phyloP scores from a whole-genome alignment of 202 grass and related monocot genomes.

The Elaeis oleifera region DNA sequence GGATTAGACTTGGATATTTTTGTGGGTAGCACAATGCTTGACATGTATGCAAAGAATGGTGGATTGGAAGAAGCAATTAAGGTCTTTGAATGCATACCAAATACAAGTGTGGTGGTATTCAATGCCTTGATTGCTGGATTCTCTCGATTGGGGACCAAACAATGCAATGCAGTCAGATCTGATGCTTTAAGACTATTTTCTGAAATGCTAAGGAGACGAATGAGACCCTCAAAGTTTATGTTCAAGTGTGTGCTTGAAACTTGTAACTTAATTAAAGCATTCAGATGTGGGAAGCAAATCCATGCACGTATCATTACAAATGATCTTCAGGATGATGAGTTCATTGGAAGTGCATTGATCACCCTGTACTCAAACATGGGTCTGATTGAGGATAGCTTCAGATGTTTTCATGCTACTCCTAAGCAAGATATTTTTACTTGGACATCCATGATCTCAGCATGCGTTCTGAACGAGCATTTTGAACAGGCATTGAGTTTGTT shows the following conservation, averaged over 20 bases:
- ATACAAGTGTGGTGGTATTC: slow-evolving; percentile 53
- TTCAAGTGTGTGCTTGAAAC: slow-evolving; percentile 65
- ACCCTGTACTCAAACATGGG: slow-evolving; percentile 46
- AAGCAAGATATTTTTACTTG: slow-evolving; percentile 45
- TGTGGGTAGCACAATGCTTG: slow-evolving; percentile 60
- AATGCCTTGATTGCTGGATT: slow-evolving; percentile 83
- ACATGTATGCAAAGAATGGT: slow-evolving; percentile 71
- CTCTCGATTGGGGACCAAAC: slow-evolving; percentile 53
- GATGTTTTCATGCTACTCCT: slow-evolving; percentile 48
- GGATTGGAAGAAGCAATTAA: slow-evolving; percentile 74
- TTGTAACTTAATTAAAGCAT: slow-evolving; percentile 41
- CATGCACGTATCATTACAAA: slow-evolving; percentile 57
- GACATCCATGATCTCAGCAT: slow-evolving; percentile 68
- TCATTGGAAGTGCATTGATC: slow-evolving; percentile 51
- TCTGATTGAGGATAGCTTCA: slow-evolving; percentile 41
- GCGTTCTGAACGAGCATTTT: slow-evolving; percentile 31
- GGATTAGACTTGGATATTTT: slow-evolving; percentile 71
- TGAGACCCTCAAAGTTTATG: slow-evolving; percentile 53
- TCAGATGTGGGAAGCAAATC: slow-evolving; percentile 60
- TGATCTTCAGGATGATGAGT: slow-evolving; percentile 48
- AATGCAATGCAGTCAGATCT: slow-evolving; percentile 33
- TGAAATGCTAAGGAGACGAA: slow-evolving; percentile 45
- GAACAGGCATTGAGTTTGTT: slow-evolving; percentile 50
- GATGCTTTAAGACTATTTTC: slow-evolving; percentile 47
- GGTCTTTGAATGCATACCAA: slow-evolving; percentile 55